Evolutionary conservation across 805 yeast genomes (phyloP).

Genomic region (Ogataea neopini): DNA sequence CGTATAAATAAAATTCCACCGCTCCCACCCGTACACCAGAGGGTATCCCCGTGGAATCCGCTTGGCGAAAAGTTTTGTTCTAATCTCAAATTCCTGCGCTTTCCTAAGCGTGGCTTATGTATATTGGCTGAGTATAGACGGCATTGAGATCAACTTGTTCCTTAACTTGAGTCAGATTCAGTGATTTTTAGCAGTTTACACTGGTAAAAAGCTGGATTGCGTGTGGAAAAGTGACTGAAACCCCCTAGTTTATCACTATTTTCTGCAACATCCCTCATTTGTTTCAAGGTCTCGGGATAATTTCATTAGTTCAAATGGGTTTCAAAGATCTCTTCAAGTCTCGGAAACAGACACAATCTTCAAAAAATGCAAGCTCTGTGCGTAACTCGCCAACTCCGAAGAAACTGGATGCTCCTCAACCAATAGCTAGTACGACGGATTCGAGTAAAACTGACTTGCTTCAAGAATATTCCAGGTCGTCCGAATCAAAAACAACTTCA

Average conservation of each 20-base stretch:
- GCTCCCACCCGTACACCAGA: slow-evolving; percentile 5
- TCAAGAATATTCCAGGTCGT: not conserved
- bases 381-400: not conserved
- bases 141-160: no score
- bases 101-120: not conserved
- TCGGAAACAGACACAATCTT: slow-evolving; percentile 9
- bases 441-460: not conserved
- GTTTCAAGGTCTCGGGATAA: no score
- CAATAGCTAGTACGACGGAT: not conserved
- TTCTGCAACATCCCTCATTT: not conserved
- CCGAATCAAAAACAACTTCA: slow-evolving; percentile 1
- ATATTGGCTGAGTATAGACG: not conserved
- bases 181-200: not conserved
- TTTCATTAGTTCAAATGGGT: slow-evolving; percentile 11
- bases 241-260: not conserved
- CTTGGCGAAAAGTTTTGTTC: slow-evolving; percentile 8
- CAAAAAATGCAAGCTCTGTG: not conserved
- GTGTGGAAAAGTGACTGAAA: no score
- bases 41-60: slow-evolving; percentile 7
- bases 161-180: not conserved
- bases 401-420: not conserved
- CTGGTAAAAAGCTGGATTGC: not conserved
- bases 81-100: slow-evolving; percentile 4
- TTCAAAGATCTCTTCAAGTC: slow-evolving; percentile 16
- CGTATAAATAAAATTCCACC: no score